Base-by-base conservation (phyloP, 768 basidiomycete species). In the Podaxis carcinomalis region DNA sequence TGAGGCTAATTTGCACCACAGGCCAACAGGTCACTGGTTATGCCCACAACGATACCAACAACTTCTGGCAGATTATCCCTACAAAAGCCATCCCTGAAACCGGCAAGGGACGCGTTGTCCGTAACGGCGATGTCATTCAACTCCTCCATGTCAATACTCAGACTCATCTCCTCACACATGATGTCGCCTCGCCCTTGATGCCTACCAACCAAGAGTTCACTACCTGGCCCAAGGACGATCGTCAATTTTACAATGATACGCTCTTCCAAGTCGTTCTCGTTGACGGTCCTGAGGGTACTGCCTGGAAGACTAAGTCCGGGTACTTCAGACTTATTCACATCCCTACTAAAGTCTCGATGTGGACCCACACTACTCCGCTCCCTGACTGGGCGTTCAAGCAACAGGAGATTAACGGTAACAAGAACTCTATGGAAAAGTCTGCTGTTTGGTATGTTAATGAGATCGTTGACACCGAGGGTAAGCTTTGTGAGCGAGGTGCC, bases 151-250 rank as follows among this genome's bases (percentile, higher is more conserved):
- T 93, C 69, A 85, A 84, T 71, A 96, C 95, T 9, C 79, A 95
- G 63, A 85, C 87, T 1, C 74, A 87, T 60, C 86, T 99, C 50
- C 76, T 99, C 47, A 97, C 95, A 2, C 97, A 99, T 68, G 97
- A 99, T 72, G 97, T 99, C 61, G 97, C 97, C 0, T 97, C 93
- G 0, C 92, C 97, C 4, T 83, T 95, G 52, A 95, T 93, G 89
- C 89, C 97, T 14, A 99, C 97, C 51, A 98, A 98, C 72, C 95
- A 98, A 70, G 97, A 99, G 73, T 95, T 98, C 74, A 99, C 97
- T 5, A 98, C 97, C 0, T 90, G 88, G 85, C 72, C 88, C 4
- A 89, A 85, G 68, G 88, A 92, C 62, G 92, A 96, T 65, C 77
- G 85, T 59, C 78, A 82, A 6, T 82, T 90, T 53, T 82, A 90